Evolutionary conservation across 2,329 filamentous ascomycete species (phyloP), one percentile per base, ranked within the genome.

Genomic region (Blastomyces parvus): DNA sequence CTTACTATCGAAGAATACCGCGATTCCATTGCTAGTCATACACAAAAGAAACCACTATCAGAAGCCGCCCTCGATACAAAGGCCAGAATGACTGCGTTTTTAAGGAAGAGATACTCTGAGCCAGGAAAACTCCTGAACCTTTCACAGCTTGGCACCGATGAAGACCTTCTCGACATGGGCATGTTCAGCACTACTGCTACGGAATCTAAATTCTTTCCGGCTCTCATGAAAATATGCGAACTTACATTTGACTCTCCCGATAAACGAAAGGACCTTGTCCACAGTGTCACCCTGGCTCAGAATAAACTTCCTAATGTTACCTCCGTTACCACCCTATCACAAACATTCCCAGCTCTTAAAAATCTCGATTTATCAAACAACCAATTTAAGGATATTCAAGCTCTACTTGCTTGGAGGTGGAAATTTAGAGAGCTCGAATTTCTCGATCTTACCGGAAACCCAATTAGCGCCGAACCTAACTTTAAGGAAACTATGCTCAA

Each of bases 301-400:
- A 97, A 97, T 75, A 85, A 86, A 65, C 86, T 97, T 56, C 80
- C 84, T 60, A 87, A 89, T 66, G 84, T 96, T 46, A 74, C 80
- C 25, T 83, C 88, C 61, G 88, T 97, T 60, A 90, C 88, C 60
- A 82, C 86, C 0, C 82, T 97, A 1, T 86, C 90, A 11, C 83
- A 85, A 61, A 91, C 89, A 0, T 89, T 97, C 62, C 91, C 92
- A 0, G 88, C 92, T 65, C 80, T 97, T 64, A 87, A 90, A 73
- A 92, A 96, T 68, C 84, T 99, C 14, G 93, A 97, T 68, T 83
- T 97, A 33, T 94, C 90, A 62, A 85, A 87, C 72, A 97, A 97
- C 76, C 84, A 86, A 50, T 85, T 99, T 69, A 80, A 82, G 64
- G 85, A 84, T 60, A 76, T 91, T 60, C 84, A 86, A 63, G 83